Evolutionary conservation across 2,329 filamentous ascomycete species (phyloP).

Genomic region (Bipolaris bicolor): DNA sequence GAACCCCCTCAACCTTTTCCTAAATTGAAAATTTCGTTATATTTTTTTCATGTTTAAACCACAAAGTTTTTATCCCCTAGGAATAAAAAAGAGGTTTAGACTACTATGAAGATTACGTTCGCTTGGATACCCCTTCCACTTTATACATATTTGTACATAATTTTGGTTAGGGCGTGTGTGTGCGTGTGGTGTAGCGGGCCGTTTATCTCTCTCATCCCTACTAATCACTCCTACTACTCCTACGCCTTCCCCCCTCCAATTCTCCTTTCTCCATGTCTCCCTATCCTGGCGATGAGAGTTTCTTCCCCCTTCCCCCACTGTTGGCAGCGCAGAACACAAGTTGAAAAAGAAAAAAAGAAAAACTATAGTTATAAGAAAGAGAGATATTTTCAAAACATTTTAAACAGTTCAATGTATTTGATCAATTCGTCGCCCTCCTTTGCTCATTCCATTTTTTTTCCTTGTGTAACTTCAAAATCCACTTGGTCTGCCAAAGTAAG

Average conservation of each 20-base stretch:
- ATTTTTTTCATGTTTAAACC: not conserved
- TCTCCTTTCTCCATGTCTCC: too few species aligned
- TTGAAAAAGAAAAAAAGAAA: not conserved
- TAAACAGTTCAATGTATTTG: too few species aligned
- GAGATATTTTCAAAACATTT: too few species aligned
- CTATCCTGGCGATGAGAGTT: not conserved
- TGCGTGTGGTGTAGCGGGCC: not conserved
- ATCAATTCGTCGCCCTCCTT: too few species aligned
- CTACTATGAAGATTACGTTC: constrained; percentile 25
- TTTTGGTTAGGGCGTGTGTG: constrained; percentile 6
- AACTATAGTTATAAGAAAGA: not conserved
- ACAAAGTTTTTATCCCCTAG: not conserved
- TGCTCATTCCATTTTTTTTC: too few species aligned
- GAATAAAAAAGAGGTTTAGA: constrained; percentile 2
- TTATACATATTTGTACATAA: constrained; percentile 30
- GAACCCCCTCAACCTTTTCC: not conserved
- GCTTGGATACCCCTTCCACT: constrained; percentile 24
- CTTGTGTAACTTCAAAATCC: too few species aligned
- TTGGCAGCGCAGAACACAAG: not conserved
- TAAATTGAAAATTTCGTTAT: not conserved
- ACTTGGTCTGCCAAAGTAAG: too few species aligned
- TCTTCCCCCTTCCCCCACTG: not conserved
- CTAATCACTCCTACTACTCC: not conserved
- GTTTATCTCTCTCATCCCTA: not conserved
- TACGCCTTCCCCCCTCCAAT: not conserved